Evolutionary conservation across 2,329 filamentous ascomycete species (phyloP).

Genomic region (Tolypocladium nubicola): DNA sequence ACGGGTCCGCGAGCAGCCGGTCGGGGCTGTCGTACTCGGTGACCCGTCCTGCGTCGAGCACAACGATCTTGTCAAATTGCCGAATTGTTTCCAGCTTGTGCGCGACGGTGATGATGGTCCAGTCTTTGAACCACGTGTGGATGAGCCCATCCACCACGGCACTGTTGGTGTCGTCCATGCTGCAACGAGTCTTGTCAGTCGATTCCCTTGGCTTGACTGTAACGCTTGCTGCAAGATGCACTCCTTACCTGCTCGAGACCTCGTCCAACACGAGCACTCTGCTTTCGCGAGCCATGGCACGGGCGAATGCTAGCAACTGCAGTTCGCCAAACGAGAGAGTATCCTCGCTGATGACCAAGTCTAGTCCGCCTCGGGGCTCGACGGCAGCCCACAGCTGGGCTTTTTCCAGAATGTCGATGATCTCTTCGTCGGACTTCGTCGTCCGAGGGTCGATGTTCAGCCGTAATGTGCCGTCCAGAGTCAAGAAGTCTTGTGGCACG

Average conservation of each 20-base stretch:
- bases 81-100: conserved; percentile 11
- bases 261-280: conserved; percentile 31
- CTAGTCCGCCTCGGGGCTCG: conserved; percentile 24
- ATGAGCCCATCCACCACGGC: conserved; percentile 7
- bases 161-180: too few species aligned
- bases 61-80: background rate
- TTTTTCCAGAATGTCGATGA: conserved; percentile 25
- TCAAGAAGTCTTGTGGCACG: conserved; percentile 37
- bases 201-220: too few species aligned
- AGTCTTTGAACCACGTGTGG: conserved; percentile 9
- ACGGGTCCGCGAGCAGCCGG: too few species aligned
- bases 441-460: conserved; percentile 38
- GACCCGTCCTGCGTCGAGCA: too few species aligned
- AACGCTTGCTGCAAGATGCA: too few species aligned
- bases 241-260: conserved; percentile 12
- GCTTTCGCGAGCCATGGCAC: conserved; percentile 28
- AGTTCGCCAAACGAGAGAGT: conserved; percentile 34
- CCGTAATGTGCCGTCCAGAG: conserved; percentile 30
- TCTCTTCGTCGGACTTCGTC: conserved; percentile 21
- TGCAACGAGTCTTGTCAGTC: too few species aligned
- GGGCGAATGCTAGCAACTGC: conserved; percentile 37
- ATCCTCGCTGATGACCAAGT: conserved; percentile 18
- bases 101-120: conserved; percentile 14
- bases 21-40: too few species aligned
- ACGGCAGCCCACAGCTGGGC: conserved; percentile 34